Evolutionary conservation across 305 asterid genomes (phyloP).

Genomic region (Fraxinus sp.): DNA sequence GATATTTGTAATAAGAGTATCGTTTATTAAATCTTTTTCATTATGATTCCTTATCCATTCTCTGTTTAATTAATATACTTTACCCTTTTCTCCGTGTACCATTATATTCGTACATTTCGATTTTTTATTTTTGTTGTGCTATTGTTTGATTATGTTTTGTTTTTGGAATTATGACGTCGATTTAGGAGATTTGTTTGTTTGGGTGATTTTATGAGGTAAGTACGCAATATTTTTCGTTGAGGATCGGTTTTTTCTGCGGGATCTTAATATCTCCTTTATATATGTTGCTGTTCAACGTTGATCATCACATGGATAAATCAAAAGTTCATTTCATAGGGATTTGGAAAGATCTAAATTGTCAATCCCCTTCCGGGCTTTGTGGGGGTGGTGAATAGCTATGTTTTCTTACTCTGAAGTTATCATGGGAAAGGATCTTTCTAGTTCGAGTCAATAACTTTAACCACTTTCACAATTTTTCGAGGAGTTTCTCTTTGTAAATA

Average conservation of each 20-base stretch:
- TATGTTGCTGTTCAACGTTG: slow-evolving; percentile 12
- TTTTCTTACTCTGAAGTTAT: background rate
- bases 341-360: background rate
- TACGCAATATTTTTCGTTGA: background rate
- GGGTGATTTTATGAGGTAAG: background rate
- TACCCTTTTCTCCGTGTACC: background rate
- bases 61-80: background rate
- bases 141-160: slow-evolving; percentile 4
- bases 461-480: background rate
- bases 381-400: background rate
- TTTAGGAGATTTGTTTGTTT: slow-evolving; percentile 3
- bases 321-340: background rate
- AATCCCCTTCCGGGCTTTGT: background rate
- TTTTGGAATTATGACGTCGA: slow-evolving; percentile 11
- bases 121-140: background rate
- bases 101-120: background rate
- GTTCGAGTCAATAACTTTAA: background rate
- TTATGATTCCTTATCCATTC: background rate
- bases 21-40: background rate
- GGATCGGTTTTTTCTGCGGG: background rate
- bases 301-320: background rate
- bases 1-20: background rate
- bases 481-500: background rate
- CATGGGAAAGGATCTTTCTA: background rate
- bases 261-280: slow-evolving; percentile 5